Evolutionary conservation across 805 yeast species (phyloP), one percentile per base, ranked within the genome.

Genomic region (Candida dendrica): DNA sequence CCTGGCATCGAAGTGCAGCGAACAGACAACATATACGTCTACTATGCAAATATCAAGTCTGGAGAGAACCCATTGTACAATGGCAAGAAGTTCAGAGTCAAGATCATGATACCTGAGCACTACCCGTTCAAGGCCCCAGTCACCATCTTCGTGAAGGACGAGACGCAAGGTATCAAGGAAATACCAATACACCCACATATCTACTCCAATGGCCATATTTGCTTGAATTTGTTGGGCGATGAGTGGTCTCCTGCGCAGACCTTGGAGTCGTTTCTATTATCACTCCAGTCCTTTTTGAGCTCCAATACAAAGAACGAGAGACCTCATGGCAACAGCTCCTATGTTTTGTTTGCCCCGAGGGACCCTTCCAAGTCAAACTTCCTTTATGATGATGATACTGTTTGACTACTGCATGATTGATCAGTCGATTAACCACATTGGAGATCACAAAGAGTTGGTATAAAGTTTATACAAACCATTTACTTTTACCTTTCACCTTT

Each of bases 181-280:
- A 71, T 83, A 3, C 91, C 91, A 1, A 50, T 81, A 3, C 89
- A 83, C 53, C 91, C 91, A 0, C 91, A 83, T 53, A 68, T 83
- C 3, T 83, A 83, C 53, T 72, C 82, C 27, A 84, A 84, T 52
- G 91, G 90, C 1, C 90, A 84, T 51, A 83, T 83, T n/a, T 83
- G 91, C 54, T 62, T 83, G 17, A 77, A 83, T 51, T 60, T 84
- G 2, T 60, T 83, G 31, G 87, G 84, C 3, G 70, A 54, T 1
- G 50, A 50, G 7, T 56, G 60, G 59, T 46, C 59, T 1, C 60
- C 59, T 2, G 46, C 50, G 1, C 60, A 56, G 16, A 47, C 53
- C 1, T 58, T 78, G 1, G 69, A 69, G 33, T 63, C 74, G 1
- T 59, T 76, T 0, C 56, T 73, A 10, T 42, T 84, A 19, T 79